Evolutionary conservation across 129 eudicot genomes (phyloP).

Genomic region (Artemisia tridentata): DNA sequence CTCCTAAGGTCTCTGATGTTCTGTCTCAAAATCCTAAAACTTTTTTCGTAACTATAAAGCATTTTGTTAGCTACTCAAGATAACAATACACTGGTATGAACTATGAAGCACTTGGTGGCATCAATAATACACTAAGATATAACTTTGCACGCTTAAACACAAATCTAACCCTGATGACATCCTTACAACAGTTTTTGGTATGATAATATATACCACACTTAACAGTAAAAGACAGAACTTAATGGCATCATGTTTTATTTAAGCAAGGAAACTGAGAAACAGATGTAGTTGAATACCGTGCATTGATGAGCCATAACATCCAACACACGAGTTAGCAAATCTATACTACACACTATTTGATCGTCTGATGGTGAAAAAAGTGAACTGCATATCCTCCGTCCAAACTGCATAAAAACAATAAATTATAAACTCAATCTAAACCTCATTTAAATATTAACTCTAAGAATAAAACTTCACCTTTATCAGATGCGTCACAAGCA

Average conservation of each 20-base stretch:
- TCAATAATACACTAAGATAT: too few relatives aligned
- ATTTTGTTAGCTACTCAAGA: too few relatives aligned
- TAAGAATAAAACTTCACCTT: slow-evolving; percentile 44
- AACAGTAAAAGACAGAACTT: slow-evolving; percentile 2
- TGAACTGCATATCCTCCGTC: slow-evolving; percentile 51
- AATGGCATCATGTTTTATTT: background rate
- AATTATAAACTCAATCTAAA: slow-evolving; percentile 2
- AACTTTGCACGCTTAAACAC: background rate
- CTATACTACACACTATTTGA: slow-evolving; percentile 23
- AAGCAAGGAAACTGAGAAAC: background rate
- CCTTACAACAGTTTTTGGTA: slow-evolving; percentile 5
- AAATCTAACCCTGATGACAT: background rate
- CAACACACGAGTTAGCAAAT: slow-evolving; percentile 43
- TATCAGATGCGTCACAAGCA: slow-evolving; percentile 49
- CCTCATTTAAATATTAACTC: background rate
- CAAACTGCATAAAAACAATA: slow-evolving; percentile 46
- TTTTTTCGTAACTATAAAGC: too few relatives aligned
- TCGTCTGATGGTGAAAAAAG: slow-evolving; percentile 48
- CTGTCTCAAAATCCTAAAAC: too few relatives aligned
- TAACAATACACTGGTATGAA: too few relatives aligned
- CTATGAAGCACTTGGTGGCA: too few relatives aligned
- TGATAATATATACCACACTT: slow-evolving; percentile 4
- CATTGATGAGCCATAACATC: slow-evolving; percentile 50
- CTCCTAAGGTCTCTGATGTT: too few relatives aligned
- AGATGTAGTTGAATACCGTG: slow-evolving; percentile 42